A percentile compares a stretch with the other conserved stretches of the same genome.
Evolutionary conservation across 2,329 filamentous ascomycete genomes (phyloP).

Genomic region (Magnaporthiopsis incrustans): DNA sequence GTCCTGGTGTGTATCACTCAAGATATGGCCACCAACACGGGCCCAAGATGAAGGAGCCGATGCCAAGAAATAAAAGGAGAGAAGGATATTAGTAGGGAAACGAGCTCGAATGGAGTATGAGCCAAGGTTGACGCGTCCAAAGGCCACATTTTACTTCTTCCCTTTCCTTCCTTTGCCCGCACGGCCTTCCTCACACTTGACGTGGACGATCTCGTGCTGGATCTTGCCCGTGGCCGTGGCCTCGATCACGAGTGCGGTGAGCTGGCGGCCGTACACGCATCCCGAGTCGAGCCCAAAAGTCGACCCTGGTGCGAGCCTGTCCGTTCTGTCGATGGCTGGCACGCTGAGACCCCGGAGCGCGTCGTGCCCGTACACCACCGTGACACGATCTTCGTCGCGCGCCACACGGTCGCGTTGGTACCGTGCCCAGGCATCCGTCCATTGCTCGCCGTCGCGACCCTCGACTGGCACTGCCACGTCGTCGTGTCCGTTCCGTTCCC

Average conservation of each 20-base stretch:
- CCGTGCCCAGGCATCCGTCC: conserved; percentile 57
- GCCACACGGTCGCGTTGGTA: conserved; percentile 29
- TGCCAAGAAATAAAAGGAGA: background rate
- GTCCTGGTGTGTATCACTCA: background rate
- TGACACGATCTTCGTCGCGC: conserved; percentile 35
- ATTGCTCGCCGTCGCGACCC: conserved; percentile 48
- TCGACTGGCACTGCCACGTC: conserved; percentile 28
- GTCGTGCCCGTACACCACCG: conserved; percentile 85
- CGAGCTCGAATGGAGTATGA: background rate
- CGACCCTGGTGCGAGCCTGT: conserved; percentile 8
- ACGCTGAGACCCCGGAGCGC: conserved; percentile 58
- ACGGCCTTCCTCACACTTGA: conserved; percentile 1
- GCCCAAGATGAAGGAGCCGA: background rate
- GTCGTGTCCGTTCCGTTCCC: conserved; percentile 8
- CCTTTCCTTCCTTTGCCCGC: background rate
- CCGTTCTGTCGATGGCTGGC: conserved; percentile 7
- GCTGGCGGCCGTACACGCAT: conserved; percentile 65
- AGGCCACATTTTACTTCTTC: background rate
- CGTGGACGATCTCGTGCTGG: conserved; percentile 1
- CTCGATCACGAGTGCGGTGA: conserved; percentile 73
- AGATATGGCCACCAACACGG: background rate
- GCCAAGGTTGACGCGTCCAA: background rate
- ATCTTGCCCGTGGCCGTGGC: conserved; percentile 18
- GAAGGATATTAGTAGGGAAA: background rate
- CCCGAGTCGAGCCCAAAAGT: conserved; percentile 80